Conservation (phyloP, 768 basidiomycete genomes). For the Boletus patriciae region DNA sequence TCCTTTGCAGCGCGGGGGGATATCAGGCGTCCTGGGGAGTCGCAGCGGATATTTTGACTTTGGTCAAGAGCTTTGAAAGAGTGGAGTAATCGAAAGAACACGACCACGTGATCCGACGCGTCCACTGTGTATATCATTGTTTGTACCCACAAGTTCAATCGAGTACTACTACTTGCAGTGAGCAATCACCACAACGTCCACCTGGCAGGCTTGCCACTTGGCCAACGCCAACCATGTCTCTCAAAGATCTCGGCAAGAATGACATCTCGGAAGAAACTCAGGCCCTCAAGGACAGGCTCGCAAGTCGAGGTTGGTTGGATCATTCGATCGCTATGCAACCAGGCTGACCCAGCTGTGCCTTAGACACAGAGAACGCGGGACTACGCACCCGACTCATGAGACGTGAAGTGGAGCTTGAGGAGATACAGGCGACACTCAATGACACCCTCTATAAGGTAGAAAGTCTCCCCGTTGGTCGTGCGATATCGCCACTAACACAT, state of each 20-base stretch:
- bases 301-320: constrained; percentile 36
- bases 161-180: background rate
- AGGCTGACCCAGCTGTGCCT: constrained; percentile 5
- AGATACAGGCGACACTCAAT: constrained; percentile 33
- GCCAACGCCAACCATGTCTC: constrained; percentile 34
- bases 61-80: constrained; percentile 18
- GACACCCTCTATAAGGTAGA: constrained; percentile 41
- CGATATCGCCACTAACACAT: constrained; percentile 5
- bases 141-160: constrained; percentile 21
- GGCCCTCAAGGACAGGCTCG: constrained; percentile 37
- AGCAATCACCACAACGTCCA: constrained; percentile 8
- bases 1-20: constrained; percentile 33
- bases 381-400: constrained; percentile 36
- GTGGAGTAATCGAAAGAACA: constrained; percentile 12
- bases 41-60: constrained; percentile 39
- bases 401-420: constrained; percentile 38
- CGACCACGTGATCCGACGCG: constrained; percentile 37
- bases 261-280: constrained; percentile 41
- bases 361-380: constrained; percentile 39
- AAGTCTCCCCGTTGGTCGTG: background rate
- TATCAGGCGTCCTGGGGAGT: constrained; percentile 46
- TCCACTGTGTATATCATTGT: constrained; percentile 27
- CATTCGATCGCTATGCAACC: background rate
- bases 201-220: constrained; percentile 18
- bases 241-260: constrained; percentile 40